Percentiles rank a stretch among this genome's conserved stretches.
These are phyloP conservation scores for Elaeagnus macrophylla DNA, from an alignment of 306 rosid genomes.

Conservation along the genomic window DNA sequence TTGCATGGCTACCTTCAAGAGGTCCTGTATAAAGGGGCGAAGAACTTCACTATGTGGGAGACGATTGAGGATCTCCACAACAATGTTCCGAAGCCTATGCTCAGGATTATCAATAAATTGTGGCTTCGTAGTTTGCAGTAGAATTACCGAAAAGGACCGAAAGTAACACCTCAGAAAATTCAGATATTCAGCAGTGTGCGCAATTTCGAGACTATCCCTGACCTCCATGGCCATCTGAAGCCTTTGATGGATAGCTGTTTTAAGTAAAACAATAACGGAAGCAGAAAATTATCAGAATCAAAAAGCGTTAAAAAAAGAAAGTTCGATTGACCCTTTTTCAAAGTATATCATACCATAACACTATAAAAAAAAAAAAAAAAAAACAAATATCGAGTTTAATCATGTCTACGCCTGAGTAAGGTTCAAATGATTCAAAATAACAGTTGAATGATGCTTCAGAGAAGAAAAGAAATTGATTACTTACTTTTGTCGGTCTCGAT, in stretches of 20 bases:
- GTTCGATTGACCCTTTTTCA: not conserved
- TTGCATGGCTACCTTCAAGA: slow-evolving; percentile 88
- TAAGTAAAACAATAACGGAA: not conserved
- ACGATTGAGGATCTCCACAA: slow-evolving; percentile 90
- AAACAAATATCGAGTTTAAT: not conserved
- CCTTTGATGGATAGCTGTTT: slow-evolving; percentile 63
- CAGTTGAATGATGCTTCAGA: slow-evolving; percentile 7
- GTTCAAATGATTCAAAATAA: not conserved
- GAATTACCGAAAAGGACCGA: slow-evolving; percentile 62
- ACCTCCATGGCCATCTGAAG: slow-evolving; percentile 97
- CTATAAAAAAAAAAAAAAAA: not conserved
- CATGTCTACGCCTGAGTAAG: not conserved
- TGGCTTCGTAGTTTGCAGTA: slow-evolving; percentile 71
- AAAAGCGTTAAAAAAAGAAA: slow-evolving; percentile 3
- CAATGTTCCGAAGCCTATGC: slow-evolving; percentile 85
- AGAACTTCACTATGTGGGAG: slow-evolving; percentile 97
- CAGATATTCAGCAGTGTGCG: slow-evolving; percentile 94
- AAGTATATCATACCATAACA: not conserved
- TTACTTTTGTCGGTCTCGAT: slow-evolving; percentile 67
- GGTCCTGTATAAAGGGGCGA: slow-evolving; percentile 94
- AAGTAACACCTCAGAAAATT: slow-evolving; percentile 91
- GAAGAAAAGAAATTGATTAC: slow-evolving; percentile 11
- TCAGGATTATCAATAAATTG: slow-evolving; percentile 73
- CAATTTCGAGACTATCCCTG: slow-evolving; percentile 93
- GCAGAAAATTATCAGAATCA: not conserved